These are phyloP conservation scores for Metschnikowia orientalis DNA, from an alignment of 805 yeast genomes.

Conservation along the genomic window DNA sequence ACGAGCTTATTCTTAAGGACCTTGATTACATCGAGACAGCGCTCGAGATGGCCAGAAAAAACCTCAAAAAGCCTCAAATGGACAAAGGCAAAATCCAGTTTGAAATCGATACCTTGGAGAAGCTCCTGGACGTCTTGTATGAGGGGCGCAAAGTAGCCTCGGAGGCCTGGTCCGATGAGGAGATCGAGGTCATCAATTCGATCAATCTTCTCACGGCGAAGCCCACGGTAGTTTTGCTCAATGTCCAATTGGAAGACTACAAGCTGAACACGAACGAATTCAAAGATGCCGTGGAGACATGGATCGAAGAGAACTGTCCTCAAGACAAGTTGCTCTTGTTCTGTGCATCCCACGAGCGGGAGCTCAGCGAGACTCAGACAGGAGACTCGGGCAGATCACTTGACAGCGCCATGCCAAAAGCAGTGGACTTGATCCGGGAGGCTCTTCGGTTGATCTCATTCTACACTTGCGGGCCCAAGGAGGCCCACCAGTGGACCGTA, in stretches of 20 bases:
- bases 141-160: conserved; percentile 59
- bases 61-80: conserved; percentile 27
- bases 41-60: conserved; percentile 28
- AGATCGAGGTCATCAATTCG: conserved; percentile 62
- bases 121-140: conserved; percentile 31
- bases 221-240: conserved; percentile 76
- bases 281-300: conserved; percentile 46
- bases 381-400: conserved; percentile 6
- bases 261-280: conserved; percentile 49
- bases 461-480: conserved; percentile 95
- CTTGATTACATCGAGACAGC: conserved; percentile 58
- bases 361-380: conserved; percentile 12
- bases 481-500: conserved; percentile 97
- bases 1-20: conserved; percentile 57
- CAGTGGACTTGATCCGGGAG: conserved; percentile 38
- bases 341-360: conserved; percentile 48
- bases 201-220: conserved; percentile 80
- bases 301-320: conserved; percentile 69
- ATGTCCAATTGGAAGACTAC: conserved; percentile 70
- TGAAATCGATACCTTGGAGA: conserved; percentile 29
- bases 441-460: conserved; percentile 64
- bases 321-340: conserved; percentile 39
- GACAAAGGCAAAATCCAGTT: conserved; percentile 22
- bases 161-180: conserved; percentile 56
- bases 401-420: conserved; percentile 52